A percentile compares a stretch with the other conserved stretches of the same genome.
Evolutionary conservation across 352 stramenopile species (phyloP).

Genomic region (Phytophthora tubulina): DNA sequence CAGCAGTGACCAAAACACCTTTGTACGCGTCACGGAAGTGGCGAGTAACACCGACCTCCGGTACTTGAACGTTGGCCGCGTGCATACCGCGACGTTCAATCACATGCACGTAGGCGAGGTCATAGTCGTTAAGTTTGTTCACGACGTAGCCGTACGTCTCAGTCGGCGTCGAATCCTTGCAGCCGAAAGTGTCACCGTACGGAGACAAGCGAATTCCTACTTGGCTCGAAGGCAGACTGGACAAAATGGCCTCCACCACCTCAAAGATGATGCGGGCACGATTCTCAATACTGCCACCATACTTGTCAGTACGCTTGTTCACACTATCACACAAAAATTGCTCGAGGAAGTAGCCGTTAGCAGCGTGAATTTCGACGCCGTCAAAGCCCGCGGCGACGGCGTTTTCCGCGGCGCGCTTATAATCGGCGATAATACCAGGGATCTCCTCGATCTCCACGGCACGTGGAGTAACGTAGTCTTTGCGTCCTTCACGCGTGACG

Average conservation of each 20-base stretch:
- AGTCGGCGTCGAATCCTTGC: conserved; percentile 42
- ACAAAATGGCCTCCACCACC: conserved; percentile 54
- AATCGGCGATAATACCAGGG: conserved; percentile 68
- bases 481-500: conserved; percentile 34
- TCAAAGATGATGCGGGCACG: conserved; percentile 72
- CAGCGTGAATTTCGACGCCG: conserved; percentile 88
- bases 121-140: conserved; percentile 38
- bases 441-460: conserved; percentile 79
- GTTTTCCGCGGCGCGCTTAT: conserved; percentile 59
- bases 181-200: conserved; percentile 45
- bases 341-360: conserved; percentile 93
- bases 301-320: conserved; percentile 85
- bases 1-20: conserved; percentile 51
- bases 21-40: conserved; percentile 55
- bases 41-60: conserved; percentile 45
- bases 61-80: conserved; percentile 25
- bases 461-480: conserved; percentile 54
- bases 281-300: conserved; percentile 84
- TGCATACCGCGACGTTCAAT: conserved; percentile 51
- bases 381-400: conserved; percentile 89
- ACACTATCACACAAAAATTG: conserved; percentile 78
- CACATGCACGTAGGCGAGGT: conserved; percentile 59
- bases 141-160: conserved; percentile 49
- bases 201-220: conserved; percentile 37
- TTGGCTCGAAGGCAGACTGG: conserved; percentile 34